Evolutionary conservation across 2,329 filamentous ascomycete genomes (phyloP), one percentile per base, ranked within the genome.

Genomic region (Paraconiothyrium brasiliense): DNA sequence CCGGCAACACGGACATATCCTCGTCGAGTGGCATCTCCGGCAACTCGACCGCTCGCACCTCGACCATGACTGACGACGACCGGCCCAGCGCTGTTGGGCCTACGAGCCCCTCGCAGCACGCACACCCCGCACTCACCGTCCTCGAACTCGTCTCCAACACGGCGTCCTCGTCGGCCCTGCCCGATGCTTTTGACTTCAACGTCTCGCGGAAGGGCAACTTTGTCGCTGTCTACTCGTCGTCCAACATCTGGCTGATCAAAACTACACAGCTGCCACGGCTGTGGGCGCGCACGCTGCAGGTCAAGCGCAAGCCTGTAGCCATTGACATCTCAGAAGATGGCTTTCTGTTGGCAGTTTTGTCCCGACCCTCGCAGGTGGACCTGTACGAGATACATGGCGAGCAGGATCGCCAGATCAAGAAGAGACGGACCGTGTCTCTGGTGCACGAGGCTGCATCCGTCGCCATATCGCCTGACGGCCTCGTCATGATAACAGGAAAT

Each of bases 401-500:
- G 58, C 71, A 71, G 24, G 68, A 73, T 30, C 81, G 83, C 3
- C 77, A 84, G 57, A 89, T 90, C 48, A 91, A 90, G 16, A 89
- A 87, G 71, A 86, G 91, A 64, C 86, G 90, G 72, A 90, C 90
- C 35, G 85, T 97, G 59, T 86, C 91, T 49, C 84, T 97, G 63
- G 91, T 94, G 70, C 90, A 95, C 76, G 87, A 88, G 58, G 92
- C 93, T 9, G 87, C 89, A 58, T 89, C 92, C 14, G 90, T 97
- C 66, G 89, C 91, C 16, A 81, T 97, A 34, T 94, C 93, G 0
- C 92, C 93, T 1, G 92, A 90, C 65, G 92, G 92, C 27, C 89
- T 90, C 47, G 91, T 97, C 14, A 80, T 97, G 49, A 93, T 93
- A 27, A 90, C 92, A 16, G 93, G 93, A 8, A 96, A 94, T 77